Evolutionary conservation across 495 filamentous ascomycete genomes (phyloP).

Genomic region (Hypoxylon intermedium): DNA sequence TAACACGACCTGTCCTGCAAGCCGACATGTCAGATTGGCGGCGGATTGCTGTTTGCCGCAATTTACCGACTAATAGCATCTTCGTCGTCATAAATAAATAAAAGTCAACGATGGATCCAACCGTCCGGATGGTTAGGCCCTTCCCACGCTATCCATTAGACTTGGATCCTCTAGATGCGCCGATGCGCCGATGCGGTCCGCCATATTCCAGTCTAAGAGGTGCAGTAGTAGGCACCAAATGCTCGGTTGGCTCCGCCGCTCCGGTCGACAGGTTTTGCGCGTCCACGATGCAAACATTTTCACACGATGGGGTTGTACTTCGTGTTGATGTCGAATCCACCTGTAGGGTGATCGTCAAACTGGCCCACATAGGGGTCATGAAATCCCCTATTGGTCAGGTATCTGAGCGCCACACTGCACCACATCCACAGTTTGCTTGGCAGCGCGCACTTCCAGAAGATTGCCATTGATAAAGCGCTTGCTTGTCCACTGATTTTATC

Average conservation of each 20-base stretch:
- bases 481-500: conserved; percentile 15
- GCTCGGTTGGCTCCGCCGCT: neutral
- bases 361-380: conserved; percentile 9
- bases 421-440: too few relatives aligned
- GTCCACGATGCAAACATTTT: neutral
- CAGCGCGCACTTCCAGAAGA: conserved; percentile 14
- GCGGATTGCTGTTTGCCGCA: conserved; percentile 10
- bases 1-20: conserved; percentile 15
- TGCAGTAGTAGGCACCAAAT: neutral
- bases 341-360: conserved; percentile 16
- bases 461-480: conserved; percentile 6
- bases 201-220: neutral
- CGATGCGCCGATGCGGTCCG: neutral
- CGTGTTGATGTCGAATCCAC: neutral
- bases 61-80: neutral
- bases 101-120: conserved; percentile 12
- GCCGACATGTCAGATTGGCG: conserved; percentile 6
- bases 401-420: too few relatives aligned
- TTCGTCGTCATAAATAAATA: neutral
- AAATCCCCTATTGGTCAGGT: conserved; percentile 29
- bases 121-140: conserved; percentile 27
- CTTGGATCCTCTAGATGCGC: neutral
- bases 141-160: conserved; percentile 11
- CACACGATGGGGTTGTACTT: conserved; percentile 13
- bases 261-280: neutral